A percentile compares a stretch with the other conserved stretches of the same genome.
phyloP scores from a whole-genome alignment of 805 yeast species.

The Ogataea paradorogensis region DNA sequence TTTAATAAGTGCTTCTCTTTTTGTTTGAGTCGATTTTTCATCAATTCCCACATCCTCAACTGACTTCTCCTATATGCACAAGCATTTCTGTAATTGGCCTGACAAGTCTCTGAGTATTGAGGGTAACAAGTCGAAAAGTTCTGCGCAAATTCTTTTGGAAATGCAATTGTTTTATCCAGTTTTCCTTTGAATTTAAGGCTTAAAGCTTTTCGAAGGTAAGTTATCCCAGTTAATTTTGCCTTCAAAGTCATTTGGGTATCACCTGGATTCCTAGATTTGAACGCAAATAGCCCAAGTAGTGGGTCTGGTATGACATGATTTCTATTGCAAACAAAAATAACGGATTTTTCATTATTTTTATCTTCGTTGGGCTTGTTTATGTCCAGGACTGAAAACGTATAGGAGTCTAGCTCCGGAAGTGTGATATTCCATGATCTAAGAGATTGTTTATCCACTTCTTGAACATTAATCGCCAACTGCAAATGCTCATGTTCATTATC shows the following conservation, averaged over 20 bases:
- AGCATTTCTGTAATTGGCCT: conserved; percentile 25
- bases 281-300: conserved; percentile 52
- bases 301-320: conserved; percentile 40
- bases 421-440: conserved; percentile 21
- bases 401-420: conserved; percentile 29
- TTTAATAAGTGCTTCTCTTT: conserved; percentile 41
- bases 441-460: conserved; percentile 13
- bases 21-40: conserved; percentile 39
- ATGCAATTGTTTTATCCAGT: conserved; percentile 14
- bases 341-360: neutral
- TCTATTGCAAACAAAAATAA: conserved; percentile 28
- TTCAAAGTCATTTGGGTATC: conserved; percentile 49
- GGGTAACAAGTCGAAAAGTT: neutral
- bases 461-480: conserved; percentile 58
- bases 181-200: conserved; percentile 39
- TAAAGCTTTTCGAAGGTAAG: conserved; percentile 52
- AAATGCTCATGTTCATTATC: conserved; percentile 56
- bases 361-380: neutral
- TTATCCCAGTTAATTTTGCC: conserved; percentile 59
- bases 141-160: neutral
- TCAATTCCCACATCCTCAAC: conserved; percentile 34
- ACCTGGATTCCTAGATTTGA: conserved; percentile 44
- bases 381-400: conserved; percentile 25
- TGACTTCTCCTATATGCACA: conserved; percentile 41
- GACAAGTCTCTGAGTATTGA: neutral